These are phyloP conservation scores for Ogataea degrootiae DNA, from an alignment of 805 yeast species.

Conservation along the genomic window DNA sequence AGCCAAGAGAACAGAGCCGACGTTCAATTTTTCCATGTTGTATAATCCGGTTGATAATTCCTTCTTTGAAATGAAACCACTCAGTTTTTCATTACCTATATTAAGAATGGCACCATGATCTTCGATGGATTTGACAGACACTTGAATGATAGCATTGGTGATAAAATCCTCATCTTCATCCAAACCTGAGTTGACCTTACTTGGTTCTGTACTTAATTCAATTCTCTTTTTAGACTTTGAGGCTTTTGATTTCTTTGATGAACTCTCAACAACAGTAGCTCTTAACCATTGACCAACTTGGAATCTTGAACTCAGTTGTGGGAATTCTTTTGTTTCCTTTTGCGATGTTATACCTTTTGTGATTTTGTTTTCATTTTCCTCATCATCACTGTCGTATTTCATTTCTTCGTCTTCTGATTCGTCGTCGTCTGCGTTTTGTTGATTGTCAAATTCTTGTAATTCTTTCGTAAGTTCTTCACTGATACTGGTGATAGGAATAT, in stretches of 20 bases:
- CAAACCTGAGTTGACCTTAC: conserved; percentile 56
- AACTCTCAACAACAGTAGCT: conserved; percentile 61
- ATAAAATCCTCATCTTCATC: conserved; percentile 60
- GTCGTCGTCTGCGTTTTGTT: conserved; percentile 34
- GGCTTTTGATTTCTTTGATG: conserved; percentile 31
- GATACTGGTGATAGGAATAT: conserved; percentile 66
- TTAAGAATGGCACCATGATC: conserved; percentile 87
- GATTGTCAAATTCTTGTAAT: conserved; percentile 55
- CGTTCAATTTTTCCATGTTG: conserved; percentile 32
- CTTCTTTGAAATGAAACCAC: conserved; percentile 74
- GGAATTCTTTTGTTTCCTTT: conserved; percentile 39
- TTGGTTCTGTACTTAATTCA: conserved; percentile 70
- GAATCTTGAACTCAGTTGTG: conserved; percentile 52
- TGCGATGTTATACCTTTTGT: conserved; percentile 17
- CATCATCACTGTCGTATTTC: conserved; percentile 26
- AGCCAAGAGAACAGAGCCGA: conserved; percentile 70
- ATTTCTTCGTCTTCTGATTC: conserved; percentile 7
- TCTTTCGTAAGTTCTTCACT: conserved; percentile 56
- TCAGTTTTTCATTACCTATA: conserved; percentile 50
- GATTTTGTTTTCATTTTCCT: conserved; percentile 30
- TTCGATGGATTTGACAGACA: conserved; percentile 71
- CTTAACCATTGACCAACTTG: conserved; percentile 80
- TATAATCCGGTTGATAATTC: conserved; percentile 44
- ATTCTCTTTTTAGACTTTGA: conserved; percentile 52
- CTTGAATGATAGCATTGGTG: conserved; percentile 66